Evolutionary conservation across 805 yeast genomes (phyloP), one percentile per base, ranked within the genome.

Genomic region (Babjeviella inositovora): DNA sequence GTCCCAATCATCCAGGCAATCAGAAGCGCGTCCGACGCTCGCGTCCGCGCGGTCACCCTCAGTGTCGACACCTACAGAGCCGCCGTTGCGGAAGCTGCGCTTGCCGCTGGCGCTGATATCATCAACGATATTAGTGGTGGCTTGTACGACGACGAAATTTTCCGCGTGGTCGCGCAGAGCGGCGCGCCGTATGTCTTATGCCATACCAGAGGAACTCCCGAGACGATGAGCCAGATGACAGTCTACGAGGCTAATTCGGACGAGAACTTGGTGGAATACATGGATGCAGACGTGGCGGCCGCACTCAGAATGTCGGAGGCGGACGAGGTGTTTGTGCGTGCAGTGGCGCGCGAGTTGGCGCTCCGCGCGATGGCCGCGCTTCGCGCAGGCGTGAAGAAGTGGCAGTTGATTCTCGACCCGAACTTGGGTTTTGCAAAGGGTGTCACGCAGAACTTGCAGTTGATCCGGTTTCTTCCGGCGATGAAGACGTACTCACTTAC

Each of bases 341-440:
- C 66, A 3, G 58, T 82, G 5, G 63, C 74, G 5, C 45, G 65
- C 22, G 98, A 90, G 43, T 47, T 87, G 24, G 51, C 70, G 6
- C 32, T 34, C 3, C 64, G 68, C 26, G 57, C 82, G 14, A 33
- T 44, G 1, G 56, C 50, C 25, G 93, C 93, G 8, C 47, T 64
- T 20, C 36, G 34, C 1, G 50, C 44, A 1, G 94, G 94, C 4
- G 68, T 87, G 2, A 56, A 60, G 28, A 70, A 87, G 45, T 90
- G 95, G 94, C 97, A 90, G 47, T 53, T 90, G 3, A 69, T 90
- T 10, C 38, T 84, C 4, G 99, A 90, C 42, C 98, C 99, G 1
- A 98, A 98, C 2, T 49, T 90, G 19, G 98, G 99, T 2, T 90
- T 90, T 47, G 96, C 97, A n/a, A 90, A 90, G 43, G 62, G 59